Evolutionary conservation across 345 rosid genomes (phyloP).

Genomic region (Linum usitatissimum): DNA sequence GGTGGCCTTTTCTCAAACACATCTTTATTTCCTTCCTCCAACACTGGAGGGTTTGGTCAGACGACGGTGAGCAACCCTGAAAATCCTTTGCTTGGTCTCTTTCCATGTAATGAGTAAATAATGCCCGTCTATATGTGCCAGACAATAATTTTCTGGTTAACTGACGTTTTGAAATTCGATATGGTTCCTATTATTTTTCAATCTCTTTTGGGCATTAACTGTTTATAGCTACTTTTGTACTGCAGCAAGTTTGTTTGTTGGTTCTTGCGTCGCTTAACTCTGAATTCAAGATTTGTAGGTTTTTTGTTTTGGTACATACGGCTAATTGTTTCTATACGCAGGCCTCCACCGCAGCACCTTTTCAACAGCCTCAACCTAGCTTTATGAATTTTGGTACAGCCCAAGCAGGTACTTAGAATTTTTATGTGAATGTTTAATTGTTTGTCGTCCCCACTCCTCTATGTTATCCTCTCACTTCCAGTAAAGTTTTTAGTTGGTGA

Average conservation of each 20-base stretch:
- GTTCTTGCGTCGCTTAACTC: too few relatives aligned
- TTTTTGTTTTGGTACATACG: background rate
- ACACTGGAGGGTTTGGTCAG: slow-evolving; percentile 35
- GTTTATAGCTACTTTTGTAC: too few relatives aligned
- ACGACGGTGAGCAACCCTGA: slow-evolving; percentile 35
- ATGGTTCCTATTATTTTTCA: too few relatives aligned
- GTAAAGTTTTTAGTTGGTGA: too few relatives aligned
- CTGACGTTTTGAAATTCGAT: too few relatives aligned
- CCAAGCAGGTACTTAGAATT: slow-evolving; percentile 36
- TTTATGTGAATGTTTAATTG: background rate
- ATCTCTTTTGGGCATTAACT: too few relatives aligned
- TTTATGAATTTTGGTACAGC: slow-evolving; percentile 14
- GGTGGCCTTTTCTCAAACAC: slow-evolving; percentile 41
- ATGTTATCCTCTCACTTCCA: background rate
- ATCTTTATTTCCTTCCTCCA: slow-evolving; percentile 34
- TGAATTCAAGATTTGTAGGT: too few relatives aligned
- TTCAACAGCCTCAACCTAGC: slow-evolving; percentile 41
- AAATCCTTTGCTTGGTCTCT: background rate
- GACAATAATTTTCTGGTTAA: too few relatives aligned
- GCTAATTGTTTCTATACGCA: slow-evolving; percentile 14
- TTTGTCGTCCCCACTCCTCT: slow-evolving; percentile 3
- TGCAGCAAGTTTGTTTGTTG: too few relatives aligned
- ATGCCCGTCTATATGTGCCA: background rate
- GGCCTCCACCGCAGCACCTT: slow-evolving; percentile 34
- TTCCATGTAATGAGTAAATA: background rate